Percentiles rank a stretch among this genome's conserved stretches.
phyloP scores from a whole-genome alignment of 331 rosid genomes.

The Malus hybrid region DNA sequence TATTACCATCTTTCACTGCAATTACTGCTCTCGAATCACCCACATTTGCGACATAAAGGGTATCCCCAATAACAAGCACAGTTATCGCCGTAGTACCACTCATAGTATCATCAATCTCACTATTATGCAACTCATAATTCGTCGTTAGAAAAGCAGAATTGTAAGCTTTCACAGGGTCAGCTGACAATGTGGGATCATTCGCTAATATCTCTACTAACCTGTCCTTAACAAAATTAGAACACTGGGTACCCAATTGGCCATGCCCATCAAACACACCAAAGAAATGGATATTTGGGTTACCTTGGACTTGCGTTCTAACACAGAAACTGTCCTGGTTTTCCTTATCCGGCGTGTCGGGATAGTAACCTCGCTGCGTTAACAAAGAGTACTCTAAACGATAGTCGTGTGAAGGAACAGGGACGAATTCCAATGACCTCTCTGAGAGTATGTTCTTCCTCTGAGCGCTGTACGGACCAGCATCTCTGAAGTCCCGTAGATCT shows the following conservation, averaged over 20 bases:
- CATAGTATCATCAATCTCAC: conserved; percentile 78
- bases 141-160: conserved; percentile 52
- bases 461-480: conserved; percentile 29
- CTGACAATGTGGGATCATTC: conserved; percentile 44
- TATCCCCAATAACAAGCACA: conserved; percentile 63
- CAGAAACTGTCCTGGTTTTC: conserved; percentile 78
- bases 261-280: conserved; percentile 97
- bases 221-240: conserved; percentile 74
- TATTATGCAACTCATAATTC: conserved; percentile 53
- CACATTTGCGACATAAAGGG: conserved; percentile 76
- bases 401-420: conserved; percentile 61
- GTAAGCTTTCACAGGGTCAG: conserved; percentile 70
- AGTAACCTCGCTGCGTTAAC: conserved; percentile 81
- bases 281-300: conserved; percentile 69
- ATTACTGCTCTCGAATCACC: conserved; percentile 86
- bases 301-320: conserved; percentile 63
- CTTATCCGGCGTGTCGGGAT: conserved; percentile 73
- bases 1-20: conserved; percentile 80
- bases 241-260: conserved; percentile 68
- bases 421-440: conserved; percentile 56
- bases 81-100: conserved; percentile 95
- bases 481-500: conserved; percentile 43
- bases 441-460: conserved; percentile 63
- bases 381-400: conserved; percentile 70
- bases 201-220: conserved; percentile 53